Percentiles rank a stretch among this genome's conserved stretches.
Conservation (phyloP, 2,329 filamentous ascomycete genomes). For the Diplocarpon rosae region DNA sequence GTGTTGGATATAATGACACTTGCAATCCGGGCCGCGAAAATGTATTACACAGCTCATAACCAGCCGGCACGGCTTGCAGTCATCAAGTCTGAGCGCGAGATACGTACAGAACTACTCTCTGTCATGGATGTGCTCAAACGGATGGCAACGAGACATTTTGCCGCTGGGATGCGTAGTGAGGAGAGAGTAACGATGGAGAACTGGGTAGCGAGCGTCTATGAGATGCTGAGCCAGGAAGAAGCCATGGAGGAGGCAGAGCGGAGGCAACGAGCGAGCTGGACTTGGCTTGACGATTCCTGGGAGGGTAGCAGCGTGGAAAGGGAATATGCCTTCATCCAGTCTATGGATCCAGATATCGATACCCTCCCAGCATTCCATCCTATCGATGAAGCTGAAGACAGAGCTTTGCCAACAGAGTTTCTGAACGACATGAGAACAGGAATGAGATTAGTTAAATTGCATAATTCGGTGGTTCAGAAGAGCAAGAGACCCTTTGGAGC, state of each 20-base stretch:
- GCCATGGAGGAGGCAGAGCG: constrained; percentile 63
- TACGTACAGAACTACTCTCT: constrained; percentile 71
- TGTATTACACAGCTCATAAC: constrained; percentile 92
- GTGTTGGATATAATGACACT: constrained; percentile 87
- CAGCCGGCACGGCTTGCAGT: constrained; percentile 73
- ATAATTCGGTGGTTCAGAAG: constrained; percentile 79
- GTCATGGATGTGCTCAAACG: constrained; percentile 87
- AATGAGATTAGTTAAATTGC: constrained; percentile 69
- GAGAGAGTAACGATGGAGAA: constrained; percentile 64
- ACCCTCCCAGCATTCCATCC: constrained; percentile 60
- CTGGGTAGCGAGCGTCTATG: constrained; percentile 72
- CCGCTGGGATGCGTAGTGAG: constrained; percentile 66
- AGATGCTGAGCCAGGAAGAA: constrained; percentile 67
- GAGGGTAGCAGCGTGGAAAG: constrained; percentile 60
- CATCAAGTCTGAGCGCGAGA: constrained; percentile 78
- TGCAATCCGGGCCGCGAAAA: constrained; percentile 89
- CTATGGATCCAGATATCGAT: constrained; percentile 52
- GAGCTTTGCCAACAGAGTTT: constrained; percentile 58
- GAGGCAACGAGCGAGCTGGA: constrained; percentile 57
- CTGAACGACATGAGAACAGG: constrained; percentile 66
- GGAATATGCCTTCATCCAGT: constrained; percentile 70
- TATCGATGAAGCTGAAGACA: constrained; percentile 33
- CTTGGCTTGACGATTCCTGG: constrained; percentile 76
- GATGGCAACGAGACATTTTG: constrained; percentile 80
- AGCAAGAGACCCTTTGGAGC: constrained; percentile 80